phyloP scores from a whole-genome alignment of 768 basidiomycete species.

The Tylopilus sp. region DNA sequence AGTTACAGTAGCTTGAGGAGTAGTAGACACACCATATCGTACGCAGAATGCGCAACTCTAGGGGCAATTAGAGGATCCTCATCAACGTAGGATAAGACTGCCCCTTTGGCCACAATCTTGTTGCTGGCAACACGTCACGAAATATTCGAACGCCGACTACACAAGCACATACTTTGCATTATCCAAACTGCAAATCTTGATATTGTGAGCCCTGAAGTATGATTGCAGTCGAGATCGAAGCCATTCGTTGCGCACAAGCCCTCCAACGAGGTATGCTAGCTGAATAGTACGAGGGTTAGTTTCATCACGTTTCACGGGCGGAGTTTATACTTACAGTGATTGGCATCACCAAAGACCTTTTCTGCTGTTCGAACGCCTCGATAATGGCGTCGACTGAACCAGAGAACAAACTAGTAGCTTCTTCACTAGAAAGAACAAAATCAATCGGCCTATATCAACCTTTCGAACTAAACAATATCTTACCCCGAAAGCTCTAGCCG shows the following conservation, averaged over 20 bases:
- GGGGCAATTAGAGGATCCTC: background rate
- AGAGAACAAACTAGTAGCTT: slow-evolving; percentile 10
- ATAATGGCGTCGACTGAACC: background rate
- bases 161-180: background rate
- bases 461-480: background rate
- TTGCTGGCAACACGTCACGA: background rate
- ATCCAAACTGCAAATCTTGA: background rate
- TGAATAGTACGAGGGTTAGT: background rate
- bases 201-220: slow-evolving; percentile 4
- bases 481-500: background rate
- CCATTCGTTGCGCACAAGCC: slow-evolving; percentile 8
- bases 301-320: background rate
- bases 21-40: background rate
- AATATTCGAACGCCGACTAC: background rate
- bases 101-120: background rate
- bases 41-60: background rate
- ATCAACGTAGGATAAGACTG: background rate
- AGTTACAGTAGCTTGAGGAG: background rate
- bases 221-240: slow-evolving; percentile 8
- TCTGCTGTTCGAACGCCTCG: background rate
- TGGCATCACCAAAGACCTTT: background rate
- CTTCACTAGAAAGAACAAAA: background rate
- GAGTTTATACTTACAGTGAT: background rate
- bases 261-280: slow-evolving; percentile 15
- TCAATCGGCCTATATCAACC: background rate